Base-by-base conservation (phyloP, 2,329 filamentous ascomycete genomes). In the Lasiodiplodia sp. region DNA sequence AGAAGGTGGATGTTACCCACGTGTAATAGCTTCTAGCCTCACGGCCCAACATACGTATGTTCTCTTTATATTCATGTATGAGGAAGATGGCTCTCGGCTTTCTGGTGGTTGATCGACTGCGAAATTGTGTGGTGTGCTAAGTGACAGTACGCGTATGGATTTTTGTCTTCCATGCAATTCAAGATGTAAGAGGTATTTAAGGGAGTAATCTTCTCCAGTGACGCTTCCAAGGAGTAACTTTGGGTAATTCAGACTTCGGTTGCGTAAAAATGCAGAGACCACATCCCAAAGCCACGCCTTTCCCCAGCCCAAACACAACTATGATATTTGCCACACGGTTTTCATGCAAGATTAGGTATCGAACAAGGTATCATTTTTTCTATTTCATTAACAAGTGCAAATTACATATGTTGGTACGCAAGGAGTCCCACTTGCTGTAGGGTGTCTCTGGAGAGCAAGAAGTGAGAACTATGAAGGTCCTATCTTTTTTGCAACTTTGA, bases 391-490 rank as follows among this genome's bases (percentile, higher is more conserved):
- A 14, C 38, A 51, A n/a, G n/a, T 51, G 5, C 25, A 11, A 21
- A 47, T n/a, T 47, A 47, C 12, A 23, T 10, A 80, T 85, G 83
- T 85, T 79, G 82, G 83, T 82, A 79, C 80, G 76, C 82, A 81
- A 82, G 84, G 84, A 86, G 84, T 84, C 84, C 83, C 82, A 81
- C 81, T 82, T 78, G 78, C 78, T 78, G 77, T 81, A 76, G 81
- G 74, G 75, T 60, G n/a, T 70, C 75, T 78, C 78, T 76, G 70
- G 77, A 82, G 81, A 82, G 82, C 78, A 78, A 82, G 77, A 78
- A 82, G 80, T 79, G 81, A 84, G 84, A 84, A 86, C 84, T 86
- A 86, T 86, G 84, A 85, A 82, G 82, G 83, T 82, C 83, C 82
- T 75, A 73, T 73, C 80, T 69, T 67, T 85, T 75, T 86, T 77